Evolutionary conservation across 2,329 filamentous ascomycete genomes (phyloP), one percentile per base, ranked within the genome.

Genomic region (Cladophialophora exuberans): DNA sequence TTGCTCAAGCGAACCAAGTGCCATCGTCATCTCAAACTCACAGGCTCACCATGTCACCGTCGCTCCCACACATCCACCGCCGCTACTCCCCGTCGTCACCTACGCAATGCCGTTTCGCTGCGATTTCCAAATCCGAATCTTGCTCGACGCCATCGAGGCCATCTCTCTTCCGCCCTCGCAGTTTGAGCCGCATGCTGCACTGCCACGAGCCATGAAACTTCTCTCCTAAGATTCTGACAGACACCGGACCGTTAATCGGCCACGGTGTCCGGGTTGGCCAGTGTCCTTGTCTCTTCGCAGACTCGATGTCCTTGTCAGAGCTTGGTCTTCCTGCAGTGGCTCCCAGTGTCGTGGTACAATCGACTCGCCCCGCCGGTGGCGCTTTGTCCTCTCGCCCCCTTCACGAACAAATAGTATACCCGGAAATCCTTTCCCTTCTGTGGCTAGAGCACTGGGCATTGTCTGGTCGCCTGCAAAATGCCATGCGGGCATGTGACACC

Each of bases 351-450:
- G 15, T 39, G 46, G 22, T 13, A 26, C 15, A 22, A 6, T 17
- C 33, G 22, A 41, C 22, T 39, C 46, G 35, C 46, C 46, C 31
- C 46, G 20, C 46, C 33, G 28, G 46, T 49, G 46, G 46, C 46
- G 23, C 15, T 9, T 15, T 25, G 17, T 22, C 13, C 33, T 38
- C n/a, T 49, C 22, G 46, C 46, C 46, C 33, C 36, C 30, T 36
- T 35, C 26, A 33, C 23, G 25, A 22, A 43, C 23, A 43, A 51
- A 51, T 42, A 43, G 25, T 42, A 51, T 33, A 15, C 35, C 47
- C 47, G 47, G 36, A 15, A 4, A 51, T 33, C 18, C 35, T 51
- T 43, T 35, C 18, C 47, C 36, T 43, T 25, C 18, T 30, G 46
- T 11, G 46, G 33, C 30, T 28, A 18, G 25, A 17, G 15, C 25